Evolutionary conservation across 305 asterid species (phyloP), one percentile per base, ranked within the genome.

Genomic region (Petunia hybrid): DNA sequence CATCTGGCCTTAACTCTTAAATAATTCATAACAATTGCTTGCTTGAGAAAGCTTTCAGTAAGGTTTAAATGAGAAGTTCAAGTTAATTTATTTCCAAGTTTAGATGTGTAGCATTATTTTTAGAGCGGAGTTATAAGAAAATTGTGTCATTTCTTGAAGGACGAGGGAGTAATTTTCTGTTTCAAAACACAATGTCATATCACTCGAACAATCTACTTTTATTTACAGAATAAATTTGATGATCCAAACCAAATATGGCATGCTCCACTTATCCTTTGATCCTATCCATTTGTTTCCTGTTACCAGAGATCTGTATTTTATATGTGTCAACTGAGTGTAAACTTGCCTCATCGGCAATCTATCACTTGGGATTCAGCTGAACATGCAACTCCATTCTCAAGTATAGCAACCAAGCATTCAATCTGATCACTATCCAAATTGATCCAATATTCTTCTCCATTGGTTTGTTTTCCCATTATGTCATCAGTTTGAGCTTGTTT

Each of bases 311-410:
- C 48, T 31, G 42, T 78, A 68, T 60, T 80, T 85, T 43, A 79
- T 81, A 74, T 14, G 55, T 45, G 80, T 22, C 60, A 82, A 40
- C 45, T 83, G 81, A 5, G 57, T 75, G 43, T 84, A 35, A 45
- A 80, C 86, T 78, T 85, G 88, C 64, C 57, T 65, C 85, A 79
- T 78, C 16, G 79, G 62, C 85, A 80, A 82, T 82, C 82, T 80
- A 2, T 84, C 80, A 53, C 7, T 48, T 59, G 89, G 86, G 14
- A 71, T 62, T 64, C 83, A 9, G 75, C 84, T 14, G 89, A 84
- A 77, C 89, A 84, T 67, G 85, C 41, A 42, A 87, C 82, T 82
- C 85, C 86, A 42, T 82, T 82, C 41, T 81, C 81, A 48, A 84
- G 85, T 16, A 78, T 62, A 74, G 43, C 61, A 12, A 60, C 80